Conservation (phyloP, 257 asterid species). For the Ilex asprella region DNA sequence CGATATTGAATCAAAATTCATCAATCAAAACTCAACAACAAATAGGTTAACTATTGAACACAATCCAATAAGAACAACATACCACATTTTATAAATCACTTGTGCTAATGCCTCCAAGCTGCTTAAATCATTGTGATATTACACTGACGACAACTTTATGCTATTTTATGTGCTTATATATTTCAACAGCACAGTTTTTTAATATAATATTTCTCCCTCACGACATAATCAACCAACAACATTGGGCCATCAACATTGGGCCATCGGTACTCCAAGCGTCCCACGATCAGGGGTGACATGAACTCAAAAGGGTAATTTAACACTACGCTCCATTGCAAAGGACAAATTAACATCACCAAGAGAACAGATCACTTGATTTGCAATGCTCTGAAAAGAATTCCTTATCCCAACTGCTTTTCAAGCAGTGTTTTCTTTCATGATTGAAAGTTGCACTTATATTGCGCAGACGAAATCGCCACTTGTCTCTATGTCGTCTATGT, state of each 20-base stretch:
- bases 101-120: background rate
- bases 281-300: too few species aligned
- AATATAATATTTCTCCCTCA: too few species aligned
- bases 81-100: background rate
- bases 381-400: background rate
- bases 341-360: background rate
- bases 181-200: background rate
- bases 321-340: background rate
- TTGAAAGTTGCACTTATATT: conserved; percentile 18
- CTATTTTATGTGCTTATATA: too few species aligned
- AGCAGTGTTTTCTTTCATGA: background rate
- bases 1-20: too few species aligned
- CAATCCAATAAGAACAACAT: too few species aligned
- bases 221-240: too few species aligned
- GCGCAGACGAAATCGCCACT: conserved; percentile 84
- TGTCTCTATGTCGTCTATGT: conserved; percentile 56
- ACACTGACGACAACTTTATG: background rate
- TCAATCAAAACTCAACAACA: background rate
- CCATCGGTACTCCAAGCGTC: too few species aligned
- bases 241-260: too few species aligned
- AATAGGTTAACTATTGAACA: background rate
- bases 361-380: background rate
- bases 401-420: background rate
- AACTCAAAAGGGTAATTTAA: too few species aligned
- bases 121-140: too few species aligned